Percentiles rank a stretch among this genome's conserved stretches.
These are phyloP conservation scores for Phytophthora gonapodyides DNA, from an alignment of 352 stramenopile genomes.

Conservation along the genomic window DNA sequence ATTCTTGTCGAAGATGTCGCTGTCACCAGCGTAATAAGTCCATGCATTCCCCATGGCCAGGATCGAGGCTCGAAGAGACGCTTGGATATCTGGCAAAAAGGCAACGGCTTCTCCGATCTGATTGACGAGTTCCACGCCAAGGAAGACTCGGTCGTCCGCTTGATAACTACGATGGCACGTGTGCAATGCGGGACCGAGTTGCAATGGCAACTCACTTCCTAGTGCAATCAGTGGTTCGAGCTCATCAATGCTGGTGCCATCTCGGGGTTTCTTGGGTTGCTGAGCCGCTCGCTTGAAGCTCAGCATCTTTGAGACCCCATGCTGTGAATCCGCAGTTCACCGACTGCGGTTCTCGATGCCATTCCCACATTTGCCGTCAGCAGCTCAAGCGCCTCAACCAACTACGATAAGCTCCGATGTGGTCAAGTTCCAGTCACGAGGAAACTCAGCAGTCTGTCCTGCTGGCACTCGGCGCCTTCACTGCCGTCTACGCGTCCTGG, in stretches of 20 bases:
- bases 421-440: slow-evolving; percentile 32
- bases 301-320: background rate
- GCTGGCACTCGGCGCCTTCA: slow-evolving; percentile 23
- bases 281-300: no score
- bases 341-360: slow-evolving; percentile 1
- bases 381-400: slow-evolving; percentile 15
- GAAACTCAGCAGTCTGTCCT: slow-evolving; percentile 24
- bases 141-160: slow-evolving; percentile 16
- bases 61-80: slow-evolving; percentile 18
- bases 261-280: slow-evolving; percentile 1
- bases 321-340: background rate
- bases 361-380: slow-evolving; percentile 28
- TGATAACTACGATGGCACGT: slow-evolving; percentile 1
- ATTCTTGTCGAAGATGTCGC: slow-evolving; percentile 40
- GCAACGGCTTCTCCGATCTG: slow-evolving; percentile 1
- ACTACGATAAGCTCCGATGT: slow-evolving; percentile 23
- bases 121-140: slow-evolving; percentile 15
- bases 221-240: slow-evolving; percentile 24
- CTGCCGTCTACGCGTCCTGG: slow-evolving; percentile 28
- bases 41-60: slow-evolving; percentile 37
- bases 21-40: slow-evolving; percentile 33
- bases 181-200: slow-evolving; percentile 13
- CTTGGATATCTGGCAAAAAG: slow-evolving; percentile 1
- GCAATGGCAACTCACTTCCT: slow-evolving; percentile 13
- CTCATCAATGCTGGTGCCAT: slow-evolving; percentile 17